Evolutionary conservation across 495 filamentous ascomycete species (phyloP), one percentile per base, ranked within the genome.

Genomic region (Neurospora sp.): DNA sequence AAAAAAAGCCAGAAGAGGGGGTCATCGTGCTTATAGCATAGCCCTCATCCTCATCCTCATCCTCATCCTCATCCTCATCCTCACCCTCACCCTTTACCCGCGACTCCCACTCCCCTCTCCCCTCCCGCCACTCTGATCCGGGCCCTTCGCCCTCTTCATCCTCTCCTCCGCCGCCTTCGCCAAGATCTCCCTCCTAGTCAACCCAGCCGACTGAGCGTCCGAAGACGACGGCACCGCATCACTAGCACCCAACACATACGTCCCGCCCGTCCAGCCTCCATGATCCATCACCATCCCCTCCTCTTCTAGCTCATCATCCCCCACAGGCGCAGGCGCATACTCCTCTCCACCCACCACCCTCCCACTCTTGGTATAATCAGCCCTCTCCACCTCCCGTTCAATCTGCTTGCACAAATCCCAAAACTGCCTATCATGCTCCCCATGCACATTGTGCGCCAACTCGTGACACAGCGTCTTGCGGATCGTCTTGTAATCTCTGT

Each of bases 401-500:
- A 98, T 94, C 85, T 90, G 84, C 74, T 88, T 87, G 71, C 90
- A 94, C 82, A 98, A 78, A 71, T 93, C 87, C 95, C 95, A 99
- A 79, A 99, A 99, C 14, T 90, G 80, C 16, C 89, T 82, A 81
- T 98, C 94, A 81, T 99, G 96, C 1, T 91, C 87, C 0, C 90
- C 87, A 77, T 89, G 90, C 10, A 96, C 94, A 77, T 94, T 97
- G 81, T 99, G 96, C 79, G 95, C 90, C 53, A 99, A 84, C 86
- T 99, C 96, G 79, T 99, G 96, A 78, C 94, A 97, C 39, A 98
- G 85, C 76, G 96, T 98, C 76, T 92, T 93, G 59, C 96, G 86
- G 39, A 99, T 96, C 1, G 89, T 92, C 73, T 91, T 89, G 78
- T 98, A 99, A 78, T 98, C 92, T 20, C 96, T 81, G 75, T 95